These are phyloP conservation scores for Metschnikowia gruessii DNA, from an alignment of 805 yeast genomes.

Conservation along the genomic window DNA sequence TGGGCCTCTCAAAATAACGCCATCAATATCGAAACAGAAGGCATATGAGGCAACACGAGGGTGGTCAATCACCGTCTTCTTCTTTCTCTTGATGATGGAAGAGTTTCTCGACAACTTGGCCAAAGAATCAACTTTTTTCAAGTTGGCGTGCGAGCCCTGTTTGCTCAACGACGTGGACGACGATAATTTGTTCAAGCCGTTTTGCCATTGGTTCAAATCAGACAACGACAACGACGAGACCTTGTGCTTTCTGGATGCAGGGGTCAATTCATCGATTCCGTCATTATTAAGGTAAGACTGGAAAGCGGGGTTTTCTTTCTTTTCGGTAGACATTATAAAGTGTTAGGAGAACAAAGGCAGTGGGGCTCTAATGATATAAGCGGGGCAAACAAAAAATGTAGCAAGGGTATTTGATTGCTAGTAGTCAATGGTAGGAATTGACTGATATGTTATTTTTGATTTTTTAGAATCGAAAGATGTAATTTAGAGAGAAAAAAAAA, in stretches of 20 bases:
- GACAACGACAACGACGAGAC: constrained; percentile 66
- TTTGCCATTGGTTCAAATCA: constrained; percentile 64
- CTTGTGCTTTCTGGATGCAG: constrained; percentile 57
- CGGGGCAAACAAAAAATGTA: too few species aligned
- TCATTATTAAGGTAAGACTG: constrained; percentile 68
- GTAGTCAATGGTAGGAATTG: too few species aligned
- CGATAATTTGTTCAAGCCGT: constrained; percentile 40
- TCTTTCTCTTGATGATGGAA: constrained; percentile 44
- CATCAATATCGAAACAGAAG: constrained; percentile 91
- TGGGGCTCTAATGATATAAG: background rate
- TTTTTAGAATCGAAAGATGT: too few species aligned
- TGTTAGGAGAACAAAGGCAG: background rate
- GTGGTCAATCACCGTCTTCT: constrained; percentile 59
- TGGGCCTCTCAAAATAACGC: constrained; percentile 84
- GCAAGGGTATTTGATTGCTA: too few species aligned
- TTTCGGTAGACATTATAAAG: constrained; percentile 9
- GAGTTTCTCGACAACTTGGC: constrained; percentile 47
- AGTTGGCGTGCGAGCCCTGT: constrained; percentile 32
- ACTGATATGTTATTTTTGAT: too few species aligned
- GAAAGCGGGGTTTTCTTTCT: constrained; percentile 22
- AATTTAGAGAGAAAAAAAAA: too few species aligned
- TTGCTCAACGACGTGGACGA: constrained; percentile 37
- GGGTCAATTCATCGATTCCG: constrained; percentile 66
- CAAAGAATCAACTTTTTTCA: constrained; percentile 43
- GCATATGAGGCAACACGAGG: constrained; percentile 77